These are phyloP conservation scores for Sporopachydermia quercuum DNA, from an alignment of 805 yeast species.

Conservation along the genomic window DNA sequence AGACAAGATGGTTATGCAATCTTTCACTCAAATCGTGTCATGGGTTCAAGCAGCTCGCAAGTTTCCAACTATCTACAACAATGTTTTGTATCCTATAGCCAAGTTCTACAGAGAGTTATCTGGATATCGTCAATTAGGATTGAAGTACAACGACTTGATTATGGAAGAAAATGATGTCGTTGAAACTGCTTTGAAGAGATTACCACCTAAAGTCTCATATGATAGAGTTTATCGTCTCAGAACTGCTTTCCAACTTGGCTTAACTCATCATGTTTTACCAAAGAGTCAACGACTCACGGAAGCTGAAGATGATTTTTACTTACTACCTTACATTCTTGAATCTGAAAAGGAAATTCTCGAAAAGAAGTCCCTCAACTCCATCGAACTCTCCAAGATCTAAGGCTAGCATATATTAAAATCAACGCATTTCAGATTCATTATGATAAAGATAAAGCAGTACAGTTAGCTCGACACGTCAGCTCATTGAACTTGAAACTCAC, in stretches of 20 bases:
- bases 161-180: conserved; percentile 76
- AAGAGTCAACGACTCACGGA: conserved; percentile 61
- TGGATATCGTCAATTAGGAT: conserved; percentile 92
- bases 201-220: conserved; percentile 72
- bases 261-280: conserved; percentile 78
- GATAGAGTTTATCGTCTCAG: conserved; percentile 86
- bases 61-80: conserved; percentile 11
- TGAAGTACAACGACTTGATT: conserved; percentile 67
- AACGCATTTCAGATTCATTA: too few relatives aligned
- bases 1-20: not conserved
- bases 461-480: too few relatives aligned
- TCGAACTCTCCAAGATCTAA: conserved; percentile 22
- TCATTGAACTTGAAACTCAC: too few relatives aligned
- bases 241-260: conserved; percentile 79
- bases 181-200: conserved; percentile 78
- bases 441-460: too few relatives aligned
- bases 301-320: conserved; percentile 69
- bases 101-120: conserved; percentile 55
- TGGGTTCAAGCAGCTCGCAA: conserved; percentile 1
- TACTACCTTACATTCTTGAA: conserved; percentile 81
- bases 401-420: too few relatives aligned
- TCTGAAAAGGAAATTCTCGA: conserved; percentile 87
- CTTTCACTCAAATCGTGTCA: not conserved
- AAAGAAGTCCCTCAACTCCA: conserved; percentile 78
- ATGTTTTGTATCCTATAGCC: conserved; percentile 68